These are phyloP conservation scores for Candolleomyces efflorescens DNA, from an alignment of 768 basidiomycete species.

Conservation along the genomic window DNA sequence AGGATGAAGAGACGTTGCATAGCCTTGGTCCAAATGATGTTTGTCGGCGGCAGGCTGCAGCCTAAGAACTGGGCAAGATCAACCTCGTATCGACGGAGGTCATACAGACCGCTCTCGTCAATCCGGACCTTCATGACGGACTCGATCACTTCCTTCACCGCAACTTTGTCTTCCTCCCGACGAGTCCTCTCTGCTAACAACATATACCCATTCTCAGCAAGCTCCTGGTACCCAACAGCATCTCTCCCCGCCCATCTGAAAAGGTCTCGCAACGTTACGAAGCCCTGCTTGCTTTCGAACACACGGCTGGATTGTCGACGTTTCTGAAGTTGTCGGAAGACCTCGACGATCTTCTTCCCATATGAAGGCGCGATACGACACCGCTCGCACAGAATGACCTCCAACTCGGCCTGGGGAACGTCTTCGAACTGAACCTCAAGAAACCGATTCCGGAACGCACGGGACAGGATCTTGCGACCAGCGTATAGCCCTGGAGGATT, in stretches of 20 bases:
- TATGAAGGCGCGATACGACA: conserved; percentile 94
- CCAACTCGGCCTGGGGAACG: conserved; percentile 89
- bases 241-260: conserved; percentile 96
- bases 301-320: conserved; percentile 87
- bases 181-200: conserved; percentile 89
- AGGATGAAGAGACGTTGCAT: conserved; percentile 89
- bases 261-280: conserved; percentile 93
- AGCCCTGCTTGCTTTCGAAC: conserved; percentile 96
- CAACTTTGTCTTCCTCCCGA: conserved; percentile 75
- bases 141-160: conserved; percentile 93
- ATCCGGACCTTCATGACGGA: conserved; percentile 82
- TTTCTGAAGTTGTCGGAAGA: conserved; percentile 91
- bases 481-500: conserved; percentile 96
- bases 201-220: conserved; percentile 98
- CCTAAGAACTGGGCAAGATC: conserved; percentile 50
- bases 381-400: conserved; percentile 89
- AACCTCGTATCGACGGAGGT: conserved; percentile 36
- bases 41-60: conserved; percentile 44
- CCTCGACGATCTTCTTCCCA: conserved; percentile 82
- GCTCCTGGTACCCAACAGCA: conserved; percentile 83
- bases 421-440: conserved; percentile 97
- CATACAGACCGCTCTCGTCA: conserved; percentile 68
- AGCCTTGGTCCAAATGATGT: conserved; percentile 88
- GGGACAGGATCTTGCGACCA: conserved; percentile 89
- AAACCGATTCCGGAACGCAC: conserved; percentile 96